Conservation (phyloP, 441 rosid genomes). For the Hura crepitans region DNA sequence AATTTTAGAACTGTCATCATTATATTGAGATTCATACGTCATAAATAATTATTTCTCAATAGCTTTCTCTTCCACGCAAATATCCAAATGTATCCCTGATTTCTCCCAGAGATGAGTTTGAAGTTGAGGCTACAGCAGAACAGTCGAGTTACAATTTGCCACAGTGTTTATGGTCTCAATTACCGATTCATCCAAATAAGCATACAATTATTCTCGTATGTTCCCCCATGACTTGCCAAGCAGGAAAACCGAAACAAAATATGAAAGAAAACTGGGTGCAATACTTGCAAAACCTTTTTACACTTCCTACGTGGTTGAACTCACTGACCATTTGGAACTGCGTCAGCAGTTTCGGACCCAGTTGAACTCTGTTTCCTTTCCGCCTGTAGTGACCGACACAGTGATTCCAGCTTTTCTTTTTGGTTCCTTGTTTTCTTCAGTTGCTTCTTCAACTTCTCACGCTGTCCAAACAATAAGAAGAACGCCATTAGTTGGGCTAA, state of each 20-base stretch:
- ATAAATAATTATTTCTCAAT: no score
- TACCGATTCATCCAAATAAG: constrained; percentile 21
- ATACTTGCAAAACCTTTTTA: background rate
- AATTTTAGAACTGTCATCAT: no score
- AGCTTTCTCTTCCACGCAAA: no score
- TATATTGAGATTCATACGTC: no score
- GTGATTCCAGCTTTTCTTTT: constrained; percentile 82
- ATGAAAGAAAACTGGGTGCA: background rate
- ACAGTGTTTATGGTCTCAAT: background rate
- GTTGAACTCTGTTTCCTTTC: constrained; percentile 61
- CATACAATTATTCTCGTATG: constrained; percentile 7
- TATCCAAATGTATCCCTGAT: no score
- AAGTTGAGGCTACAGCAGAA: background rate
- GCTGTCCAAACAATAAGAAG: constrained; percentile 39
- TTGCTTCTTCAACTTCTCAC: constrained; percentile 68
- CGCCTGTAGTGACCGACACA: constrained; percentile 89
- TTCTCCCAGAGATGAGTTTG: no score
- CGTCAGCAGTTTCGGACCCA: constrained; percentile 28
- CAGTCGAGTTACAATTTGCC: background rate
- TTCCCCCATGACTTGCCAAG: background rate
- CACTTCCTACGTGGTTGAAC: background rate
- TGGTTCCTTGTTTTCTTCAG: constrained; percentile 87
- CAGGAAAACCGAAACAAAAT: background rate
- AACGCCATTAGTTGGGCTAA: background rate
- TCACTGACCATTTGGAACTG: constrained; percentile 19